Evolutionary conservation across 176 grass and related monocot genomes (phyloP).

Genomic region (Musa troglodytarum): DNA sequence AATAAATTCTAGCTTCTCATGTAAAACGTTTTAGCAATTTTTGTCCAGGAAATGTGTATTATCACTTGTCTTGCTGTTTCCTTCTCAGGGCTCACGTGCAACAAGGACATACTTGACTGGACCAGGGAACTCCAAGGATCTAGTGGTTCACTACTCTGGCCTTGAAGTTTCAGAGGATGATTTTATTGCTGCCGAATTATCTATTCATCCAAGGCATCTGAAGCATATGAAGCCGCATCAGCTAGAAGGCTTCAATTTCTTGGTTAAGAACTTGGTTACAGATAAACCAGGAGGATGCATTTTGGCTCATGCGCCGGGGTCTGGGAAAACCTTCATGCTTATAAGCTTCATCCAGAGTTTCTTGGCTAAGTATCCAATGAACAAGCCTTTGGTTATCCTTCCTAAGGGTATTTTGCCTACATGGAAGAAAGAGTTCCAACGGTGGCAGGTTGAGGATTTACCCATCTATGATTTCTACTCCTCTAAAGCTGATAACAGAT

Average conservation of each 20-base stretch:
- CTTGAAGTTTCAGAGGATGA: slow-evolving; percentile 56
- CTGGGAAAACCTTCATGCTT: slow-evolving; percentile 95
- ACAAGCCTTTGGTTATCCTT: slow-evolving; percentile 75
- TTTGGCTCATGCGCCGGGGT: slow-evolving; percentile 92
- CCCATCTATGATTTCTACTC: slow-evolving; percentile 89
- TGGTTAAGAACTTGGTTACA: slow-evolving; percentile 73
- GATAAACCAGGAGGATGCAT: slow-evolving; percentile 92
- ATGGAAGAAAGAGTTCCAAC: slow-evolving; percentile 80
- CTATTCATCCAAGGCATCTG: slow-evolving; percentile 82
- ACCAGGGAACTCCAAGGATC: slow-evolving; percentile 35
- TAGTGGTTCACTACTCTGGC: slow-evolving; percentile 27
- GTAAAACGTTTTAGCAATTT: too few relatives aligned
- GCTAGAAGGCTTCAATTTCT: slow-evolving; percentile 79
- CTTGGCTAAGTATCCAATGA: slow-evolving; percentile 70
- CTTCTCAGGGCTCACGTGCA: slow-evolving; percentile 50
- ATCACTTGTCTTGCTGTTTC: slow-evolving; percentile 18
- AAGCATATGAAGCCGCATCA: slow-evolving; percentile 84
- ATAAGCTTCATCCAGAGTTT: slow-evolving; percentile 99
- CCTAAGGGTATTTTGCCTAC: slow-evolving; percentile 85
- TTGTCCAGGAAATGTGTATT: not conserved
- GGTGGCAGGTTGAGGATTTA: slow-evolving; percentile 89
- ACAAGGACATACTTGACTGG: slow-evolving; percentile 33
- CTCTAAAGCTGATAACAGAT: slow-evolving; percentile 81
- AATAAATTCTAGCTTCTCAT: too few relatives aligned
- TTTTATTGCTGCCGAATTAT: slow-evolving; percentile 48